phyloP scores from a whole-genome alignment of 129 eudicot genomes.

The Cynara cardunculus region DNA sequence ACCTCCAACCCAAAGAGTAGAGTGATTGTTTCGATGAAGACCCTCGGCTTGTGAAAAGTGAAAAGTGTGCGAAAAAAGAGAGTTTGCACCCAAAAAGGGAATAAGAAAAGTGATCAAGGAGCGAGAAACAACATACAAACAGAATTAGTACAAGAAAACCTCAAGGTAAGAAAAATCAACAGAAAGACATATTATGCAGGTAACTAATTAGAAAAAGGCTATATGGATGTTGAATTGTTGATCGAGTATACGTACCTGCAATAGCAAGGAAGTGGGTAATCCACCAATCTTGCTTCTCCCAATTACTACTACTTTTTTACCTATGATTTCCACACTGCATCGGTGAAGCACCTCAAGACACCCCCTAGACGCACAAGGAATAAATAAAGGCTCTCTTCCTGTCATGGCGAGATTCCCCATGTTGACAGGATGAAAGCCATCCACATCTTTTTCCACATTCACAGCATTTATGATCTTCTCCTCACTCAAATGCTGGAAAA shows the following conservation, averaged over 20 bases:
- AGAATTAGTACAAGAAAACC: too few relatives aligned
- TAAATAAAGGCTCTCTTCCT: slow-evolving; percentile 66
- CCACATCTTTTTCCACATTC: slow-evolving; percentile 49
- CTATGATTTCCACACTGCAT: slow-evolving; percentile 43
- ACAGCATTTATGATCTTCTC: slow-evolving; percentile 41
- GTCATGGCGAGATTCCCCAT: slow-evolving; percentile 72
- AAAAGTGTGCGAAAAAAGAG: not conserved
- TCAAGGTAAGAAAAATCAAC: too few relatives aligned
- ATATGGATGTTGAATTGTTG: not conserved
- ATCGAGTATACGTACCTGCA: slow-evolving; percentile 43
- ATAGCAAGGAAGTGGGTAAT: slow-evolving; percentile 52
- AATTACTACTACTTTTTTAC: slow-evolving; percentile 65
- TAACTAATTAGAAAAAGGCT: not conserved
- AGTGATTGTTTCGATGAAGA: not conserved
- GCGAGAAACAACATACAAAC: too few relatives aligned
- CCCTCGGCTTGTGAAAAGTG: not conserved
- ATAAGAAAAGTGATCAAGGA: too few relatives aligned
- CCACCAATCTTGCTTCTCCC: slow-evolving; percentile 71
- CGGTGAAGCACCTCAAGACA: slow-evolving; percentile 70
- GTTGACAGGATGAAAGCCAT: slow-evolving; percentile 69
- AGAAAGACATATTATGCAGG: not conserved
- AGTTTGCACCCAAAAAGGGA: too few relatives aligned
- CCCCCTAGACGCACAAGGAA: slow-evolving; percentile 72
- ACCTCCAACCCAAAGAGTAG: not conserved
- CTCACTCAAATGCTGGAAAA: slow-evolving; percentile 36